Percentiles rank a stretch among this genome's conserved stretches.
Evolutionary conservation across 139 green algal species (phyloP).

Genomic region (Volvox africanus): DNA sequence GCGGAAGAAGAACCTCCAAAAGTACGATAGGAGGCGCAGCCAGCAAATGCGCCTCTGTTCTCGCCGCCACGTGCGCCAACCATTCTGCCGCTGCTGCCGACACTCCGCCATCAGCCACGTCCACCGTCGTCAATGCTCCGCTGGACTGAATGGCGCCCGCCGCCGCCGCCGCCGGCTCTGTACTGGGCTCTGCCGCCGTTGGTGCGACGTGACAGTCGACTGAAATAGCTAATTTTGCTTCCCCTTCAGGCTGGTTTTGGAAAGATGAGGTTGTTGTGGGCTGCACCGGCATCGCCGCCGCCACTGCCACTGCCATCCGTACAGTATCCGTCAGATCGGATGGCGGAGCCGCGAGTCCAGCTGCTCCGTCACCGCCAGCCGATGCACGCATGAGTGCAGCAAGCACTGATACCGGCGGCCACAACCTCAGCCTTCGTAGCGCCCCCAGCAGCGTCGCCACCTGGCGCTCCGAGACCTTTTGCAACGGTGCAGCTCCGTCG

Average conservation of each 20-base stretch:
- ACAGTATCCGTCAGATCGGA: neutral
- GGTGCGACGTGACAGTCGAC: no score
- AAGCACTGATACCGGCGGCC: neutral
- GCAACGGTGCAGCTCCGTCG: neutral
- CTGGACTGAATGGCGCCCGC: neutral
- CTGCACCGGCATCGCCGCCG: conserved; percentile 16
- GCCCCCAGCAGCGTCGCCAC: conserved; percentile 7
- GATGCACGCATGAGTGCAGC: neutral
- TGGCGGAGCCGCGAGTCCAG: neutral
- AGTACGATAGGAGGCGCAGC: conserved; percentile 1
- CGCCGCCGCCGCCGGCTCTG: no score
- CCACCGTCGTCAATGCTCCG: neutral
- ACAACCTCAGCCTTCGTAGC: neutral
- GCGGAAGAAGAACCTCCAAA: conserved; percentile 1
- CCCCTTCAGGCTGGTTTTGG: neutral
- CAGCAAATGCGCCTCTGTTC: neutral
- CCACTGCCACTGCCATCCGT: conserved; percentile 6
- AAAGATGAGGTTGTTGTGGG: neutral
- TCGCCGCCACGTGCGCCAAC: neutral
- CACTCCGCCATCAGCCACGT: neutral
- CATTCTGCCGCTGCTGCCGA: neutral
- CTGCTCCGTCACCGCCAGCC: neutral
- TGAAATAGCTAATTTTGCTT: no score
- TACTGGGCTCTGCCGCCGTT: no score
- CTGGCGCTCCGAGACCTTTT: neutral